Evolutionary conservation across 2,329 filamentous ascomycete genomes (phyloP), one percentile per base, ranked within the genome.

Genomic region (Bertia moriformis): DNA sequence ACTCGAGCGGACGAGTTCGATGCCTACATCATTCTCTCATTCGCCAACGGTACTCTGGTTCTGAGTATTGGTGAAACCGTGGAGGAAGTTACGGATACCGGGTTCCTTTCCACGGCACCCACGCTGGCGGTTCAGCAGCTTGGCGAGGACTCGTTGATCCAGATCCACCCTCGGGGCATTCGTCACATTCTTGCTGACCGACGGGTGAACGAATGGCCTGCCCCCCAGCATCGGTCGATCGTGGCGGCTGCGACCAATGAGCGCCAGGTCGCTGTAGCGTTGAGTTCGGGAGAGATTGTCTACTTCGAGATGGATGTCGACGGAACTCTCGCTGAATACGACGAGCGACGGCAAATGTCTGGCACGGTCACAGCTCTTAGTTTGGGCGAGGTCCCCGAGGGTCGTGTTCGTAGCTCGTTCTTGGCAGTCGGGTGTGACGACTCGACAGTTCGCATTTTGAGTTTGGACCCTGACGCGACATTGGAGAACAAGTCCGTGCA

Each of bases 251-350:
- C 89, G 1, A 91, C 89, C 14, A 99, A 98, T 51, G 79, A 89
- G 49, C 77, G 84, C 32, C 91, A 99, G 59, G 85, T 98, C 18
- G 87, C 87, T 3, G 80, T 96, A 38, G 91, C 91, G 1, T 67
- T 99, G 18, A 96, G 88, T 54, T 95, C 88, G 5, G 89, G 89
- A 27, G 91, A 98, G 57, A 89, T 98, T 45, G 84, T 94, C 32
- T 98, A 96, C 54, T 98, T 98, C 49, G 93, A 98, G 56, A 89
- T 95, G 77, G 91, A 95, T 51, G 72, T 76, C 0, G 89, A 96
- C 57, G 88, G 88, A 19, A 83, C 83, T 3, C 67, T 96, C 20
- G 86, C 86, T 22, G 89, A 96, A 61, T 94, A 95, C 47, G 83
- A 96, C 46, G 88, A 96, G 52, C 87, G 89, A 56, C 86, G 87